A percentile compares a stretch with the other conserved stretches of the same genome.
These are phyloP conservation scores for Benincasa hispida DNA, from an alignment of 306 rosid species.

Conservation along the genomic window DNA sequence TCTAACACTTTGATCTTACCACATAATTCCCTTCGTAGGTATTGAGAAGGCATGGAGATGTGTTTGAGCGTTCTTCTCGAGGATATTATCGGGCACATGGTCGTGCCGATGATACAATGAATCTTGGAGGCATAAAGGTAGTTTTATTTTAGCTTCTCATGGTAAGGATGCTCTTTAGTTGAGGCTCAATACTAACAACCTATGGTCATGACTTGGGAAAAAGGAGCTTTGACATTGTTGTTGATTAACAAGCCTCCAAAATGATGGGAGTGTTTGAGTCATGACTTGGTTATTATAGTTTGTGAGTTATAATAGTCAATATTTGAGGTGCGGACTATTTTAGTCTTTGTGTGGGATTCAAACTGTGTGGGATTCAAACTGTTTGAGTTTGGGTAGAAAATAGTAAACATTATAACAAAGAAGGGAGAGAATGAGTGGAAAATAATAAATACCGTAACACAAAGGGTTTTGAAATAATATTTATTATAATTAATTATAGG, in stretches of 20 bases:
- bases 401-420: too few relatives aligned
- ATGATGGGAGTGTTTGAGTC: too few relatives aligned
- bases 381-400: too few relatives aligned
- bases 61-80: slow-evolving; percentile 63
- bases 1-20: slow-evolving; percentile 7
- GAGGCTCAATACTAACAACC: background rate
- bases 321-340: too few relatives aligned
- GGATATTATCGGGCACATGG: slow-evolving; percentile 95
- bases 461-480: too few relatives aligned
- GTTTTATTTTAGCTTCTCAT: background rate
- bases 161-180: background rate
- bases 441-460: too few relatives aligned
- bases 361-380: too few relatives aligned
- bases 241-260: background rate
- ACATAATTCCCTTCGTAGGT: slow-evolving; percentile 25
- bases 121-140: slow-evolving; percentile 97
- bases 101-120: slow-evolving; percentile 96
- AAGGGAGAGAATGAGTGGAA: too few relatives aligned
- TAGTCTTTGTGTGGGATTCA: too few relatives aligned
- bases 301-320: too few relatives aligned
- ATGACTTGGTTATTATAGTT: too few relatives aligned
- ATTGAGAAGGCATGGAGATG: slow-evolving; percentile 87
- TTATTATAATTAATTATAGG: too few relatives aligned
- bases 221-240: background rate
- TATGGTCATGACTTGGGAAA: background rate